Evolutionary conservation across 1,284 basidiomycete species (phyloP).

Genomic region (Erythrobasidium hasegawianum): DNA sequence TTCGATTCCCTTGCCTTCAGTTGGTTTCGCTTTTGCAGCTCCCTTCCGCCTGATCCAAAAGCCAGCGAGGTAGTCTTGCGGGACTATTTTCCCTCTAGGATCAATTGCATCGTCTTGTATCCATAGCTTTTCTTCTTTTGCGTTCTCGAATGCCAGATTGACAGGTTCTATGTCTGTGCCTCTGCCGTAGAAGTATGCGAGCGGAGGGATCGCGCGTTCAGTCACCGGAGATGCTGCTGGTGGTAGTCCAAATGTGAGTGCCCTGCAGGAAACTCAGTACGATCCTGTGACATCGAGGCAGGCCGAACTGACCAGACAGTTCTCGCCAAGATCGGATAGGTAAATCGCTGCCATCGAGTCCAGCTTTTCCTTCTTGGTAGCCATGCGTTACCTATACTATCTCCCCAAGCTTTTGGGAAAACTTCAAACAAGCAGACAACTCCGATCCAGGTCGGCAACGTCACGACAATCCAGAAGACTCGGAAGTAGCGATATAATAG

Average conservation of each 20-base stretch:
- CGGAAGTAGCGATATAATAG: conserved; percentile 29
- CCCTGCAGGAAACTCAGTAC: conserved; percentile 7
- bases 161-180: conserved; percentile 15
- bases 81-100: conserved; percentile 22
- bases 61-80: conserved; percentile 33
- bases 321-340: conserved; percentile 39
- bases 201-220: conserved; percentile 7
- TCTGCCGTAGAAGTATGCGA: conserved; percentile 11
- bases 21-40: neutral
- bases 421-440: conserved; percentile 11
- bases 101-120: conserved; percentile 35
- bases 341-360: conserved; percentile 36
- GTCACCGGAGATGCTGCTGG: neutral
- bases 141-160: conserved; percentile 9
- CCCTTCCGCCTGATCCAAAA: conserved; percentile 41
- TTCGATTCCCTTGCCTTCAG: conserved; percentile 8
- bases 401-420: neutral
- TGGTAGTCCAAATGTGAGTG: conserved; percentile 28
- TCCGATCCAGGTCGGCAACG: conserved; percentile 16
- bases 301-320: conserved; percentile 38
- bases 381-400: neutral
- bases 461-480: conserved; percentile 24
- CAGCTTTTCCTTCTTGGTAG: conserved; percentile 28
- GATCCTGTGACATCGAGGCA: neutral
- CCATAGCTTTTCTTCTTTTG: conserved; percentile 29